Conservation (phyloP, 2,329 filamentous ascomycete genomes). For the Aureobasidium melanogenum region DNA sequence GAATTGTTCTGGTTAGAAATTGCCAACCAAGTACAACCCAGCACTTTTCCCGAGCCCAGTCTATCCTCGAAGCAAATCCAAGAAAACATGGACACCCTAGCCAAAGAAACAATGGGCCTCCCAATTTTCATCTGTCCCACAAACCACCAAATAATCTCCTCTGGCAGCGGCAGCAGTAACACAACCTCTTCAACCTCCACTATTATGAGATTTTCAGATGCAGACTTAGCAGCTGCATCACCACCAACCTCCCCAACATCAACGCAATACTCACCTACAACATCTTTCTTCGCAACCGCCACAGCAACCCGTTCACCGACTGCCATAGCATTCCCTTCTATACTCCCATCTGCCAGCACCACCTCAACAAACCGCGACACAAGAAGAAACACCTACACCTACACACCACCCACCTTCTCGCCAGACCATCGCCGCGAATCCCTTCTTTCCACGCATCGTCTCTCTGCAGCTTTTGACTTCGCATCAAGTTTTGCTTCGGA, state of each 20-base stretch:
- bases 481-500: background rate
- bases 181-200: background rate
- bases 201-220: too few relatives aligned
- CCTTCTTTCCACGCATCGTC: background rate
- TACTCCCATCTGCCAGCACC: too few relatives aligned
- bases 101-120: conserved; percentile 8
- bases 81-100: background rate
- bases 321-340: too few relatives aligned
- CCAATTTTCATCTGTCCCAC: background rate
- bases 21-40: too few relatives aligned
- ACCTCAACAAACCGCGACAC: background rate
- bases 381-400: background rate
- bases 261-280: background rate
- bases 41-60: too few relatives aligned
- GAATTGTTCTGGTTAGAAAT: too few relatives aligned
- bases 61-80: too few relatives aligned
- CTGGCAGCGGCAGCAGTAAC: background rate
- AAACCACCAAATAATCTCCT: background rate
- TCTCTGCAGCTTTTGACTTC: background rate
- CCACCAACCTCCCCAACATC: background rate
- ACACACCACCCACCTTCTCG: background rate
- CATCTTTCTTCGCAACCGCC: background rate
- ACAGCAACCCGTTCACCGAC: background rate
- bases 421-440: background rate
- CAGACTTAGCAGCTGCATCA: too few relatives aligned